phyloP scores from a whole-genome alignment of 1,284 basidiomycete genomes.

The Agaricales sp. region DNA sequence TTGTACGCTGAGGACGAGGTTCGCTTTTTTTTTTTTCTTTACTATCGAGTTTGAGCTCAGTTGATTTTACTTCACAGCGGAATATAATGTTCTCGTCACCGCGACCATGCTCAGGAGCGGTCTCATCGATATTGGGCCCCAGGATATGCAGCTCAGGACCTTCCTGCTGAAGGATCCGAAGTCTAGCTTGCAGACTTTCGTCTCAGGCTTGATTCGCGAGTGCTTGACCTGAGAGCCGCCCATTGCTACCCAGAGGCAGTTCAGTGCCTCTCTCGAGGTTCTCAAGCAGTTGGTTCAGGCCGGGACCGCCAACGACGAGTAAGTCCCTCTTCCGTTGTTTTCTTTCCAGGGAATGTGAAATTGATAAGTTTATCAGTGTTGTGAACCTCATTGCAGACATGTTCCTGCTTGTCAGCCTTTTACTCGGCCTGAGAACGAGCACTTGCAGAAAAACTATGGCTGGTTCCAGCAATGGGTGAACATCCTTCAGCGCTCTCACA shows the following conservation, averaged over 20 bases:
- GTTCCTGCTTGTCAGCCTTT: conserved; percentile 33
- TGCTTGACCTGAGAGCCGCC: conserved; percentile 76
- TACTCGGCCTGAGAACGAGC: conserved; percentile 59
- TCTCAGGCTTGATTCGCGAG: conserved; percentile 78
- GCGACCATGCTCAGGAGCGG: conserved; percentile 80
- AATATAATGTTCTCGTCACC: conserved; percentile 94
- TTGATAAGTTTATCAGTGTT: conserved; percentile 33
- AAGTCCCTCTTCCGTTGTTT: conserved; percentile 21
- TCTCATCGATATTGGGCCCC: conserved; percentile 69
- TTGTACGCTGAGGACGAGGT: conserved; percentile 96
- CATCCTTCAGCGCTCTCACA: conserved; percentile 85
- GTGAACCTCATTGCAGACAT: conserved; percentile 50
- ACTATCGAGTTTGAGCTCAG: too few species aligned
- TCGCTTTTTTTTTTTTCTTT: neutral
- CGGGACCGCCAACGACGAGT: conserved; percentile 78
- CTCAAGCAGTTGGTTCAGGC: conserved; percentile 63
- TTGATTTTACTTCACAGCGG: conserved; percentile 58
- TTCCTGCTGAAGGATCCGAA: conserved; percentile 75
- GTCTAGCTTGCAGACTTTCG: conserved; percentile 74
- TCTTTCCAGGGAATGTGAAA: too few species aligned
- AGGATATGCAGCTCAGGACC: conserved; percentile 90
- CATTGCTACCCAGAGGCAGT: conserved; percentile 70
- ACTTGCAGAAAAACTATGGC: conserved; percentile 56
- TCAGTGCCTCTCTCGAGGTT: conserved; percentile 77
- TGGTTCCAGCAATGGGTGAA: conserved; percentile 93